Base-by-base conservation (phyloP, 2,329 filamentous ascomycete species). In the Diaporthe eres region DNA sequence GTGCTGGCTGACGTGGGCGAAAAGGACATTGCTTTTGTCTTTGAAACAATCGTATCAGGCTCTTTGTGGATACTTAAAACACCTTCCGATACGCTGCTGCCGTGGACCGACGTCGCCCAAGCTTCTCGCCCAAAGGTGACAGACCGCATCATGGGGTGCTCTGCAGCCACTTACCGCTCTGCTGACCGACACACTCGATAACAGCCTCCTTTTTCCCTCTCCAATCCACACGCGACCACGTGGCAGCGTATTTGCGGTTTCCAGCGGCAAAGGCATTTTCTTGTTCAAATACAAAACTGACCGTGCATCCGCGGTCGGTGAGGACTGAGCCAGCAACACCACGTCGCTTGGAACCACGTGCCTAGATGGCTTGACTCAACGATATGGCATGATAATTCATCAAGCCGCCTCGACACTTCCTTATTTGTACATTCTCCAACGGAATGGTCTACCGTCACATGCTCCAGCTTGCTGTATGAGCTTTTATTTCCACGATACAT, bases 111-210 rank as follows among this genome's bases (percentile, higher is more conserved):
- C 34, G 49, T 42, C n/a, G 25, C 17, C 49, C 49, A 22, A 42
- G 13, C n/a, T 31, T 55, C 34, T 17, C 55, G 65, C 47, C 22
- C 9, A 13, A 13, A 42, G 47, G 49, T 42, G 49, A 34, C 65
- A 28, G 65, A 70, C 65, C 65, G 65, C 65, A 70, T 55, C 49
- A 55, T 55, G 28, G 65, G 31, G 47, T 9, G 8, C 65, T 31
- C 19, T 53, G 63, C 49, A 70, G 65, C 65, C 65, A 70, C 28
- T 70, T 70, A 70, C 65, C 65, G 65, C 65, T 19, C 47, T 70
- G 65, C 49, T 55, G 65, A 55, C 65, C 65, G 65, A 70, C 65
- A 55, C 49, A 28, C 34, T 22, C 12, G 13, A 3, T 13, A 55
- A 42, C 49, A 4, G 34, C 65, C 44, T 55, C 37, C 6, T 12